Percentiles rank a stretch among this genome's conserved stretches.
Conservation (phyloP, 169 alveolate species). For the Perkinsus olseni region DNA sequence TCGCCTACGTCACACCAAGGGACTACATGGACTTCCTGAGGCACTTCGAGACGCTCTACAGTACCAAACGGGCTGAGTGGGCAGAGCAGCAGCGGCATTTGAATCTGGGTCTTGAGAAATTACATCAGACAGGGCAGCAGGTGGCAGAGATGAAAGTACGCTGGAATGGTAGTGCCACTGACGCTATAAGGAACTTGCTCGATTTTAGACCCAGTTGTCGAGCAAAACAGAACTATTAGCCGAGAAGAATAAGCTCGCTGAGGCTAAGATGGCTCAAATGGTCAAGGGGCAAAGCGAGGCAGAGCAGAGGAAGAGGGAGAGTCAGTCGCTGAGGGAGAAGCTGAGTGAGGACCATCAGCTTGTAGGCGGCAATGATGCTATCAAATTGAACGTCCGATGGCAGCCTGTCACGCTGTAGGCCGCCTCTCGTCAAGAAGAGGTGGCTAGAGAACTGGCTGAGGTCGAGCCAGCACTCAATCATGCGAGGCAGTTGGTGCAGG, state of each 20-base stretch:
- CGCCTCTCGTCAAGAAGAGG: conserved; percentile 55
- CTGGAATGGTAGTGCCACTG: conserved; percentile 45
- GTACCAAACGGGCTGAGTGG: background rate
- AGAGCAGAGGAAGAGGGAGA: conserved; percentile 77
- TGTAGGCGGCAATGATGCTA: background rate
- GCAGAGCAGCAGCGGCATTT: conserved; percentile 37
- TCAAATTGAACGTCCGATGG: background rate
- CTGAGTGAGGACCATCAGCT: conserved; percentile 65
- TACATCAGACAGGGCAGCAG: conserved; percentile 79
- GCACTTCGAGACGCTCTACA: conserved; percentile 63
- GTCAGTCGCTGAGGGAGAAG: conserved; percentile 70
- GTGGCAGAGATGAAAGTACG: conserved; percentile 78
- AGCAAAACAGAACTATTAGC: conserved; percentile 71
- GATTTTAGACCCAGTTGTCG: background rate
- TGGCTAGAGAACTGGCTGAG: conserved; percentile 65
- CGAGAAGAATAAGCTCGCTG: conserved; percentile 89
- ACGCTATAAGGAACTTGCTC: background rate
- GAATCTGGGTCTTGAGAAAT: conserved; percentile 87
- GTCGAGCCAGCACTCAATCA: conserved; percentile 89
- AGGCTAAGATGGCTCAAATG: conserved; percentile 80
- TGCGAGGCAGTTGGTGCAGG: conserved; percentile 86
- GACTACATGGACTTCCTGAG: conserved; percentile 91
- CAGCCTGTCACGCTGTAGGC: background rate
- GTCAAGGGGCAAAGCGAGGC: conserved; percentile 87
- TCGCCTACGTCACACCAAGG: conserved; percentile 86